Base-by-base conservation (phyloP, 306 rosid genomes). In the Lablab purpureus region DNA sequence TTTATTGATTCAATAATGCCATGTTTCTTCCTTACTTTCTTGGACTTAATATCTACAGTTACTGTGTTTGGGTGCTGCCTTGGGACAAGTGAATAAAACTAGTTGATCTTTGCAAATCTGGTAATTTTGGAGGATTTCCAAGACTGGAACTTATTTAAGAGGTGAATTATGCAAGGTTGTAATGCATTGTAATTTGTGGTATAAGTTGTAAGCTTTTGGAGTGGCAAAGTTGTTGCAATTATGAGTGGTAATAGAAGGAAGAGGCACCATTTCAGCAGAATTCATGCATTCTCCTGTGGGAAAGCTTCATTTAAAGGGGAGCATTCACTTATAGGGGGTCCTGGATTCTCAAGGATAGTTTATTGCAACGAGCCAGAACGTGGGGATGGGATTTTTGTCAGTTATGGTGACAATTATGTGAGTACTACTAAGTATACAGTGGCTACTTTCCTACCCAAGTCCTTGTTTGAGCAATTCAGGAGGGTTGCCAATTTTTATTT, bases 401-500 rank as follows among this genome's bases (percentile, higher is more conserved):
- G 75, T 41, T 92, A 90, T 77, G 80, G 85, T 19, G 87, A 83
- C 64, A 94, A 94, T 85, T 94, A 94, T 74, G 93, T 92, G 12
- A 88, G 92, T 34, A 92, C 92, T 9, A 89, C 97, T 2, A 94
- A 94, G 78, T 94, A 94, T 36, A 91, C 94, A 1, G 27, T 88
- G 4, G 85, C 89, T 5, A 87, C 95, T 10, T 94, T 94, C 84
- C 68, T 94, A 1, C 99, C 99, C 15, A 92, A 89, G 67, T 88
- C 99, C 0, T 55, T 92, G 87, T 94, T 91, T 81, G 99, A 94
- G 88, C 99, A 94, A 73, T 94, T 94, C 69, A 83, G 99, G 78
- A 81, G 99, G 43, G 97, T 92, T 67, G 99, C 97, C 60, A 94
- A 94, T 79, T 13, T 89, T 2, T 94, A 91, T 67, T 94, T 94